Evolutionary conservation across 306 rosid species (phyloP).

Genomic region (Glycine tomentella): DNA sequence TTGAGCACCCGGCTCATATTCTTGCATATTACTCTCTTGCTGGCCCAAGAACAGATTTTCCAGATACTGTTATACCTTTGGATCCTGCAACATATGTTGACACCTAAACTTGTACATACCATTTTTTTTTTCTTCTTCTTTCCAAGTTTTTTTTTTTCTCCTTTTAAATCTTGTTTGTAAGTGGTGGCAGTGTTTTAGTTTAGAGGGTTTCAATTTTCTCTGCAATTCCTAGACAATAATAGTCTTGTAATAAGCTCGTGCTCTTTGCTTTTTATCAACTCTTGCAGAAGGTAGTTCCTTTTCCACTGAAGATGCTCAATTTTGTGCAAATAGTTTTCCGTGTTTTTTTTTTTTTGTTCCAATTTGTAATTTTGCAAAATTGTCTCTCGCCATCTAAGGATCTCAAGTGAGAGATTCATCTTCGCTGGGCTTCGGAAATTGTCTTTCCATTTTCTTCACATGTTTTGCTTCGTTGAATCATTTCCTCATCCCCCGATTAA

Average conservation of each 20-base stretch:
- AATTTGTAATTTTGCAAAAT: not conserved
- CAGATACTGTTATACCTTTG: conserved; percentile 75
- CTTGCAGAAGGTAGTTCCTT: conserved; percentile 36
- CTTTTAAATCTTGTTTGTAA: conserved; percentile 59
- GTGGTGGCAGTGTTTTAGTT: conserved; percentile 44
- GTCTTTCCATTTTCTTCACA: too few relatives aligned
- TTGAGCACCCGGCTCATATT: conserved; percentile 86
- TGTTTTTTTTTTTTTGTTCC: not conserved
- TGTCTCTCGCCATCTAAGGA: not conserved
- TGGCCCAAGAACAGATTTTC: conserved; percentile 89
- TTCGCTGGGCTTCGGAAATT: not conserved
- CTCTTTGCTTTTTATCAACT: conserved; percentile 51
- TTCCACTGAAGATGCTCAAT: conserved; percentile 45
- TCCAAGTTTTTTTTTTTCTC: not conserved
- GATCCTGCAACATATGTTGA: conserved; percentile 51
- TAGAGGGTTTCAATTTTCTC: conserved; percentile 55
- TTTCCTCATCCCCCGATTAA: not conserved
- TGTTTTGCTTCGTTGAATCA: too few relatives aligned
- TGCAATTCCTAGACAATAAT: conserved; percentile 53
- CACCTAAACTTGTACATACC: conserved; percentile 63
- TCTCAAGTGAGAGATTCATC: not conserved
- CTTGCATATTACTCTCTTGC: conserved; percentile 99
- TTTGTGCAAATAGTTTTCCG: conserved; percentile 45
- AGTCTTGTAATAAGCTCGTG: conserved; percentile 72
- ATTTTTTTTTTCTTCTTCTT: conserved; percentile 8